Base-by-base conservation (phyloP, 1,284 basidiomycete species). In the Nidula niveotomentosa region DNA sequence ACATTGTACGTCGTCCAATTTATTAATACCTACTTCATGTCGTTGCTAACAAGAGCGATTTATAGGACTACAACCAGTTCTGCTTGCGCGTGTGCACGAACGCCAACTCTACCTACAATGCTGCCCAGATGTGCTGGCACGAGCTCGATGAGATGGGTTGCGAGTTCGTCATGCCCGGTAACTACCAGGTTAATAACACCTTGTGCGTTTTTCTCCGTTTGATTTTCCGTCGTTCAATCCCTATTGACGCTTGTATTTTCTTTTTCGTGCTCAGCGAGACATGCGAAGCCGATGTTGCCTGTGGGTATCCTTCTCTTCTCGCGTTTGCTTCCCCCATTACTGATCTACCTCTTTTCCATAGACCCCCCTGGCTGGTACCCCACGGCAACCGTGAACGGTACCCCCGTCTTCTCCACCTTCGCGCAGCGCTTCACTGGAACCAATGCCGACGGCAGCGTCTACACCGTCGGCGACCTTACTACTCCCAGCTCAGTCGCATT, bases 51-150 rank as follows among this genome's bases (percentile, higher is more conserved):
- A 30, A 30, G 30, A 5, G 30, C 30, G 30, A 30, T 30, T 8
- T 48, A 30, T 39, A 70, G 69, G 65, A 63, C 52, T 76, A 73
- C 8, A 55, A 62, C 23, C 66, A 64, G 56, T 80, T 82, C 60
- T 82, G 81, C 57, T 49, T 83, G 41, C 79, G 82, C 52, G 64
- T 75, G 0, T 90, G 88, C 65, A 86, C 83, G 0, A 69, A 66
- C 50, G 72, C 76, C 34, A 79, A 83, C 58, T 74, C 83, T 58
- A 72, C 70, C 0, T 75, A 74, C 70, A 83, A 80, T 57, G 79
- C 78, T 8, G 71, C 67, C 0, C 58, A 60, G 41, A 76, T 76
- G 75, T 77, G 74, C 54, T 70, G 69, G 70, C 76, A 76, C 58
- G 69, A 76, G 56, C 69, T 77, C 18, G 76, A 77, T 51, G 68